These are phyloP conservation scores for Elsinoe australis DNA, from an alignment of 2,329 filamentous ascomycete genomes.

Conservation along the genomic window DNA sequence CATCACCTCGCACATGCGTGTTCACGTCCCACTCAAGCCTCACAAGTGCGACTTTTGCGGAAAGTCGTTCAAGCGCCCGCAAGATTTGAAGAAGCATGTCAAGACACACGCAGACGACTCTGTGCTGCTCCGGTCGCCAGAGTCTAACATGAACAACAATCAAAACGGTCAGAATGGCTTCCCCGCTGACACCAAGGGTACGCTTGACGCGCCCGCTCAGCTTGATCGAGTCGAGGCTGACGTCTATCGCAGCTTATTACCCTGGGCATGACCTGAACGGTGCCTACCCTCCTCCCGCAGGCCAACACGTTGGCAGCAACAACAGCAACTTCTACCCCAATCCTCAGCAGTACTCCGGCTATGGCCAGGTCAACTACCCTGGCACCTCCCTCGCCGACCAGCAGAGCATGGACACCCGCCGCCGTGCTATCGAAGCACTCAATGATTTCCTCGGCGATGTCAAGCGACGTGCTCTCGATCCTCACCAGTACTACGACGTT, in stretches of 20 bases:
- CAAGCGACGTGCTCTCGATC: constrained; percentile 86
- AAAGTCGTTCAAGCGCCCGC: constrained; percentile 97
- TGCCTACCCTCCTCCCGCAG: constrained; percentile 25
- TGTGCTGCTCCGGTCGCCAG: constrained; percentile 59
- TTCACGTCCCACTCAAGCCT: constrained; percentile 97
- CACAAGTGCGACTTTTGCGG: constrained; percentile 99
- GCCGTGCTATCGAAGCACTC: constrained; percentile 72
- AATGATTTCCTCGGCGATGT: constrained; percentile 92
- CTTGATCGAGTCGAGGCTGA: constrained; percentile 17
- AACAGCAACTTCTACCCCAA: constrained; percentile 23
- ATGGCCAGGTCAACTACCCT: constrained; percentile 42
- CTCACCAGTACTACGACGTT: constrained; percentile 81
- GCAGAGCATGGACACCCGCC: constrained; percentile 58
- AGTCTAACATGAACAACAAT: constrained; percentile 43
- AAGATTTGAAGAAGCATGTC: constrained; percentile 98
- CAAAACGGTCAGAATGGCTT: constrained; percentile 35
- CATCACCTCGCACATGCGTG: constrained; percentile 97
- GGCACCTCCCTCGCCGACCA: constrained; percentile 34
- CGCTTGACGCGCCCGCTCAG: constrained; percentile 19
- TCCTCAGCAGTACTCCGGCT: constrained; percentile 30
- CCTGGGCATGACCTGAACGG: constrained; percentile 19
- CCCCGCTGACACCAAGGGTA: constrained; percentile 27
- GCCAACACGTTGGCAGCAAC: constrained; percentile 23
- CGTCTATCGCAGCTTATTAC: constrained; percentile 25
- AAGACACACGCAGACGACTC: constrained; percentile 98